Conservation (phyloP, 2,329 filamentous ascomycete genomes). For the Fusarium sambucinum region DNA sequence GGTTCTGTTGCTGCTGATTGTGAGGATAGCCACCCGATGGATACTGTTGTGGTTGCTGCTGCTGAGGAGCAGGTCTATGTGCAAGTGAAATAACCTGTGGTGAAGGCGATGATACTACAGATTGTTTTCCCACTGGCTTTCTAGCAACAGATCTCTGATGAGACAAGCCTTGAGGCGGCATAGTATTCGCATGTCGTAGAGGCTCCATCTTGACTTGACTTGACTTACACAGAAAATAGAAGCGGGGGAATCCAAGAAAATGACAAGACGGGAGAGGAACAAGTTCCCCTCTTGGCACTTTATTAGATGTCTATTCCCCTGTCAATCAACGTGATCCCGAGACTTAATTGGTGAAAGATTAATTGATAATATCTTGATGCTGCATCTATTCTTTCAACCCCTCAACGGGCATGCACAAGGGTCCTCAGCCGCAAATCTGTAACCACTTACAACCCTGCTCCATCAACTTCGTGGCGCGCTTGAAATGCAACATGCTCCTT, state of each 20-base stretch:
- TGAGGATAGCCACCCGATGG: constrained; percentile 10
- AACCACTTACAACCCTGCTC: constrained; percentile 21
- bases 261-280: constrained; percentile 28
- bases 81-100: constrained; percentile 20
- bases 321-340: constrained; percentile 16
- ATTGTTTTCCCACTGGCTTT: constrained; percentile 20
- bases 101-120: not conserved
- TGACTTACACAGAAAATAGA: constrained; percentile 12
- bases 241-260: constrained; percentile 17
- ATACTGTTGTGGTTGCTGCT: constrained; percentile 10
- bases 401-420: constrained; percentile 22
- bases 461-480: constrained; percentile 28
- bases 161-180: constrained; percentile 21
- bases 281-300: constrained; percentile 28
- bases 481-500: constrained; percentile 13
- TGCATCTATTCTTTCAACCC: constrained; percentile 20
- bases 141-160: constrained; percentile 34
- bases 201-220: constrained; percentile 26
- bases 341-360: constrained; percentile 20
- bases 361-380: not conserved
- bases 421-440: constrained; percentile 32
- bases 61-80: constrained; percentile 17
- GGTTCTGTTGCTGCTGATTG: constrained; percentile 18
- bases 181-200: constrained; percentile 14
- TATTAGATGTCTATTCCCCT: constrained; percentile 2